Base-by-base conservation (phyloP, 2,329 filamentous ascomycete species). In the Orbilia brochopaga region DNA sequence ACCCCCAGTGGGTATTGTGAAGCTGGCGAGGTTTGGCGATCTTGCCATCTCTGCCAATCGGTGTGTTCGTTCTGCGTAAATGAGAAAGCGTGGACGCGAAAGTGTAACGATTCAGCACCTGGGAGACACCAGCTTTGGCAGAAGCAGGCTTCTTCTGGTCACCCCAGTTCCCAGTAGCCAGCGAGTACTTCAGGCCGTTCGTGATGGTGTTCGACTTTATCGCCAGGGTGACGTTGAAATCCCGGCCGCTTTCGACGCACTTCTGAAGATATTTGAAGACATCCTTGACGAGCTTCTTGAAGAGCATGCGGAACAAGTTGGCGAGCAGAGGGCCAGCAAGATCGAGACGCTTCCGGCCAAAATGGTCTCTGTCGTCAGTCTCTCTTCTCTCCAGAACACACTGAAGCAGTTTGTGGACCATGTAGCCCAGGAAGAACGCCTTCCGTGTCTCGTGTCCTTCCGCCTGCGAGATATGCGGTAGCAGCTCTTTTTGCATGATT, bases 131-230 rank as follows among this genome's bases (percentile, higher is more conserved):
- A 52, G 94, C 94, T 74, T 95, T 97, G 0, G 92, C 91, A 76
- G 89, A 93, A 77, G 90, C 90, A 19, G 94, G 92, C 83, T 97
- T 99, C 85, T 97, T 99, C 83, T 99, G 94, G 75, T 99, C 94
- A 78, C 94, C 95, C 95, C 94, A 99, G 81, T 99, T 99, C 75
- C 94, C 94, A 13, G 94, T 99, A 24, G 94, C 93, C 73, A 99
- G 84, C 58, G 94, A 97, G 81, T 99, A 99, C 79, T 97, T 96
- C 75, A 99, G 82, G 55, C 93, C 94, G 78, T 94, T 95, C 19
- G 92, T 96, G 75, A 99, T 85, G 19, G 94, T 96, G 74, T 88
- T 89, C 21, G 90, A 88, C 82, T 97, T 97, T 78, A 97, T 89
- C 75, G 92, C 94, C 67, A 96, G 86, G 13, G 90, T 90, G 46